phyloP scores from a whole-genome alignment of 129 eudicot species.

The Apium graveolens region DNA sequence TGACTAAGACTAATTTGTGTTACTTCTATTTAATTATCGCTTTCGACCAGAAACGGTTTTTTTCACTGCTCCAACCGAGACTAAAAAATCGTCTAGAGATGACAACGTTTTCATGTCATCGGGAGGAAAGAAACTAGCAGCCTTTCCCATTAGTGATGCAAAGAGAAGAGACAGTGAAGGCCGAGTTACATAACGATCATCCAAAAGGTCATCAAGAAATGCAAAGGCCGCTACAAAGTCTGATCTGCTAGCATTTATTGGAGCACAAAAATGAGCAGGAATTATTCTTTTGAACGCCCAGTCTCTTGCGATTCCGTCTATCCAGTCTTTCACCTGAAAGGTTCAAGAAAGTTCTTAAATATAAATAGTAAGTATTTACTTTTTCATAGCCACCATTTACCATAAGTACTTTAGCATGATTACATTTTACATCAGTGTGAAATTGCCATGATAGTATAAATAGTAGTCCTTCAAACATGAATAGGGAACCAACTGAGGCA shows the following conservation, averaged over 20 bases:
- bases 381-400: neutral
- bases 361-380: neutral
- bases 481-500: neutral
- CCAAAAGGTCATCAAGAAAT: constrained; percentile 89
- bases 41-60: constrained; percentile 93
- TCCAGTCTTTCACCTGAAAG: constrained; percentile 91
- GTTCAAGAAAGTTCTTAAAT: neutral
- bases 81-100: constrained; percentile 89
- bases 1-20: constrained; percentile 14
- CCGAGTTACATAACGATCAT: constrained; percentile 70
- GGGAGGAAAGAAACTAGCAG: constrained; percentile 94
- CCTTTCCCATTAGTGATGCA: constrained; percentile 80
- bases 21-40: constrained; percentile 17
- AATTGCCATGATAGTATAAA: neutral
- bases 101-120: constrained; percentile 98
- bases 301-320: constrained; percentile 71
- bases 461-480: neutral
- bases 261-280: constrained; percentile 94
- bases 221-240: constrained; percentile 90
- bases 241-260: constrained; percentile 85
- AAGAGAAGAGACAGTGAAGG: constrained; percentile 81
- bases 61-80: constrained; percentile 95
- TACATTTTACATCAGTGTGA: neutral
- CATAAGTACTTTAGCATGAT: too few species aligned
- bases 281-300: constrained; percentile 94